phyloP scores from a whole-genome alignment of 306 rosid species.

The Cucumis cinereus region DNA sequence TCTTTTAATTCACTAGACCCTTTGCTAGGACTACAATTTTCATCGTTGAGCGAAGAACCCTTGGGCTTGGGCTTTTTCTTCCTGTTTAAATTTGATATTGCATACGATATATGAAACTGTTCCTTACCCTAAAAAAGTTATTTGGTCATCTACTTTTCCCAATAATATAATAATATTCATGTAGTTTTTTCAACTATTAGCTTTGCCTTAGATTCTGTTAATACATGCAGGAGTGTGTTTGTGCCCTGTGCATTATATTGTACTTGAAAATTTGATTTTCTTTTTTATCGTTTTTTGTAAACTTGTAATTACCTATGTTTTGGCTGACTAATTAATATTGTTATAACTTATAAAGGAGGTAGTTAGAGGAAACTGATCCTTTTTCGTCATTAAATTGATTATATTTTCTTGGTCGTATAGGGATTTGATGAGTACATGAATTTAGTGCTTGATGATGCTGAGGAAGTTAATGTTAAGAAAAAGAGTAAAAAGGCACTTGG shows the following conservation, averaged over 20 bases:
- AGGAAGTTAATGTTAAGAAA: conserved; percentile 72
- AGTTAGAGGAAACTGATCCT: neutral
- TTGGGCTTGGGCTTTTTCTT: neutral
- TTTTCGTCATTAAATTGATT: neutral
- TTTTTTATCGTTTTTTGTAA: neutral
- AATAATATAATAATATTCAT: neutral
- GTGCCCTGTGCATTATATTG: neutral
- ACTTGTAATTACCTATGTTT: neutral
- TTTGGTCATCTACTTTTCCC: neutral
- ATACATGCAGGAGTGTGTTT: neutral
- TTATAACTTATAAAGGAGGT: neutral
- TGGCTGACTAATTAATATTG: neutral
- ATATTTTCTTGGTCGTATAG: conserved; percentile 17
- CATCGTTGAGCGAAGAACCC: neutral
- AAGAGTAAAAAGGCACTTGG: conserved; percentile 63
- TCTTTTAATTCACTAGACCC: neutral
- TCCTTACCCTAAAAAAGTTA: neutral
- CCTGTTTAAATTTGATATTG: neutral
- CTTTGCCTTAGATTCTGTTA: neutral
- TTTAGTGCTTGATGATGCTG: conserved; percentile 52
- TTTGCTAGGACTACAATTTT: neutral
- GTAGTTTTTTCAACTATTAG: neutral
- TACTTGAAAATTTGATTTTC: neutral
- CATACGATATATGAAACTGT: neutral
- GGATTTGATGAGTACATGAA: conserved; percentile 73